A percentile compares a stretch with the other conserved stretches of the same genome.
phyloP scores from a whole-genome alignment of 768 basidiomycete species.

The Pholiota molesta region DNA sequence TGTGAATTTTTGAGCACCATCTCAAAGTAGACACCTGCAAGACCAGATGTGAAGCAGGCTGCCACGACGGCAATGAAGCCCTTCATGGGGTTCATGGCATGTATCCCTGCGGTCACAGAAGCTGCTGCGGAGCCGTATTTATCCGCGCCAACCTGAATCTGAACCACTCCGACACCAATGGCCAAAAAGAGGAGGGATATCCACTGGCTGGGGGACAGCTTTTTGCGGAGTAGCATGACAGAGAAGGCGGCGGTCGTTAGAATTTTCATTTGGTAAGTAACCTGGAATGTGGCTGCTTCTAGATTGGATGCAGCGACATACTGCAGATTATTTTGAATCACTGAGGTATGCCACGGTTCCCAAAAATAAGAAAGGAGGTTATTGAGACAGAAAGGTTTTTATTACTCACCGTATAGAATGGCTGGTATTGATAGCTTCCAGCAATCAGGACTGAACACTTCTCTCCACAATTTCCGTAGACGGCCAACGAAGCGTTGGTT shows the following conservation, averaged over 20 bases:
- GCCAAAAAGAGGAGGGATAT: conserved; percentile 85
- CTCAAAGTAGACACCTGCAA: conserved; percentile 98
- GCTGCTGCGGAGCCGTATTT: conserved; percentile 20
- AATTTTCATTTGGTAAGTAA: conserved; percentile 99
- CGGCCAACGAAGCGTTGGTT: conserved; percentile 43
- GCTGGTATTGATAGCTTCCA: conserved; percentile 99
- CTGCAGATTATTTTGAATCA: conserved; percentile 96
- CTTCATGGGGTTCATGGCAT: conserved; percentile 74
- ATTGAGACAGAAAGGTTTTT: neutral
- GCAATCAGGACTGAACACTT: conserved; percentile 88
- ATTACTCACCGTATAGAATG: conserved; percentile 73
- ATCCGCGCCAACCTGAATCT: conserved; percentile 73
- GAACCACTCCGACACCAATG: conserved; percentile 91
- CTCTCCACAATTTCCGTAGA: conserved; percentile 58
- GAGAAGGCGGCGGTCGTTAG: conserved; percentile 95
- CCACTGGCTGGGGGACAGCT: conserved; percentile 80
- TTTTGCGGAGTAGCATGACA: conserved; percentile 78
- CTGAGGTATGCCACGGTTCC: conserved; percentile 33
- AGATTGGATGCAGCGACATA: conserved; percentile 96
- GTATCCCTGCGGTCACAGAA: neutral
- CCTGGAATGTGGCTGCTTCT: conserved; percentile 96
- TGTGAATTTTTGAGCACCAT: conserved; percentile 94
- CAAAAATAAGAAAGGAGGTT: neutral
- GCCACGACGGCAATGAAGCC: conserved; percentile 91
- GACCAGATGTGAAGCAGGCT: conserved; percentile 94